phyloP scores from a whole-genome alignment of 1,284 basidiomycete genomes.

The Ustilago cynodontis region DNA sequence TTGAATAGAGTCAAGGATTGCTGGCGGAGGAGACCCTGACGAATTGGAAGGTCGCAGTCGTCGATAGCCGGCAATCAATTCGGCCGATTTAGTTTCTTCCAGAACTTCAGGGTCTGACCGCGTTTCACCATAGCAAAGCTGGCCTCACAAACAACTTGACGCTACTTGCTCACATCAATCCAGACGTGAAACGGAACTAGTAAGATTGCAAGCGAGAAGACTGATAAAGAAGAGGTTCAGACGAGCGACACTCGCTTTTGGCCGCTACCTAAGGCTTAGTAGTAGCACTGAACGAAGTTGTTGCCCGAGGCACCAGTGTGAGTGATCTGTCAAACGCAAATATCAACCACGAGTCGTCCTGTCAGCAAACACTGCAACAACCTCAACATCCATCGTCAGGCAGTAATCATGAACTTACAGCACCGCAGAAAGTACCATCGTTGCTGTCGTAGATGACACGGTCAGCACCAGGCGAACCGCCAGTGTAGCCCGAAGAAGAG shows the following conservation, averaged over 20 bases:
- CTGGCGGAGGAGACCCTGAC: not conserved
- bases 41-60: not conserved
- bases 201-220: not conserved
- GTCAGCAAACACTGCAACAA: not conserved
- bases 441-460: slow-evolving; percentile 51
- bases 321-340: slow-evolving; percentile 34
- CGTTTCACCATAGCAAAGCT: not conserved
- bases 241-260: not conserved
- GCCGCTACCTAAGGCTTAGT: slow-evolving; percentile 17
- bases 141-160: not conserved
- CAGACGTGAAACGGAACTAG: not conserved
- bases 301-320: slow-evolving; percentile 58
- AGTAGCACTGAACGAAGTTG: slow-evolving; percentile 57
- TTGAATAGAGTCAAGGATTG: not conserved
- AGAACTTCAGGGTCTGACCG: slow-evolving; percentile 10
- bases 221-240: not conserved
- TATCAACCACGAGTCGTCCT: not conserved
- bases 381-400: too few species aligned
- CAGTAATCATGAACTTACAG: slow-evolving; percentile 25
- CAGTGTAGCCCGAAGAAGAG: slow-evolving; percentile 34
- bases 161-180: not conserved
- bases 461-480: slow-evolving; percentile 59
- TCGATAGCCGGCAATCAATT: slow-evolving; percentile 17
- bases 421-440: slow-evolving; percentile 51
- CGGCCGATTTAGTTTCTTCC: slow-evolving; percentile 13